Conservation (phyloP, 2,329 filamentous ascomycete genomes). For the Arthroderma sp. region DNA sequence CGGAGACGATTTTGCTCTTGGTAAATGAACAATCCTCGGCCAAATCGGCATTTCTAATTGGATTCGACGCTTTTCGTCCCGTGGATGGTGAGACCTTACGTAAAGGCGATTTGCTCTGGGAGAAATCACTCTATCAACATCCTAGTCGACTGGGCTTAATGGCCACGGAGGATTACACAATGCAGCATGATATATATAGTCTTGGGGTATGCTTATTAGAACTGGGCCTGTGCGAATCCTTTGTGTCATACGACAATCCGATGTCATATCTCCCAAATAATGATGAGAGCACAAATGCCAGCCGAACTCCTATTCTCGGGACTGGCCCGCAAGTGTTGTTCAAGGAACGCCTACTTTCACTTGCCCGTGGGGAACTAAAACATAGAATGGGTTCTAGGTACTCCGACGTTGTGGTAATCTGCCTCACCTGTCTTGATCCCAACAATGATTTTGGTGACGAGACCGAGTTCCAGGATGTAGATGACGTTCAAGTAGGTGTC, state of each 20-base stretch:
- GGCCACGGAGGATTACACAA: constrained; percentile 23
- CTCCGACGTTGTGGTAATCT: constrained; percentile 19
- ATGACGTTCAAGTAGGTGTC: constrained; percentile 18
- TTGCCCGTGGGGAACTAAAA: constrained; percentile 8
- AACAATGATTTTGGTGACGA: constrained; percentile 20
- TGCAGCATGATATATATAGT: constrained; percentile 43
- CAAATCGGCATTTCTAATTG: constrained; percentile 24
- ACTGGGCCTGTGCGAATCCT: constrained; percentile 34
- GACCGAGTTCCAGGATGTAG: constrained; percentile 18
- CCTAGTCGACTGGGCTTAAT: constrained; percentile 30
- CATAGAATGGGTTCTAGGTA: constrained; percentile 19
- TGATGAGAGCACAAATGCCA: neutral
- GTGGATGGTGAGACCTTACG: constrained; percentile 19
- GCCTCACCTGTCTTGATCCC: constrained; percentile 25
- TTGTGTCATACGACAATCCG: neutral
- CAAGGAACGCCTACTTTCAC: constrained; percentile 5
- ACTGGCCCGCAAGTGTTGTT: constrained; percentile 1
- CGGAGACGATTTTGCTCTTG: constrained; percentile 18
- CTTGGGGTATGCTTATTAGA: constrained; percentile 39
- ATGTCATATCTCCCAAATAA: too few relatives aligned
- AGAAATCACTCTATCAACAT: constrained; percentile 35
- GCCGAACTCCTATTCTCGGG: neutral
- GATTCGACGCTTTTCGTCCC: constrained; percentile 31
- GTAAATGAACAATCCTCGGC: neutral
- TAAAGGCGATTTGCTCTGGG: constrained; percentile 25